Evolutionary conservation across 1,284 basidiomycete genomes (phyloP).

Genomic region (Austroboletus niveus): DNA sequence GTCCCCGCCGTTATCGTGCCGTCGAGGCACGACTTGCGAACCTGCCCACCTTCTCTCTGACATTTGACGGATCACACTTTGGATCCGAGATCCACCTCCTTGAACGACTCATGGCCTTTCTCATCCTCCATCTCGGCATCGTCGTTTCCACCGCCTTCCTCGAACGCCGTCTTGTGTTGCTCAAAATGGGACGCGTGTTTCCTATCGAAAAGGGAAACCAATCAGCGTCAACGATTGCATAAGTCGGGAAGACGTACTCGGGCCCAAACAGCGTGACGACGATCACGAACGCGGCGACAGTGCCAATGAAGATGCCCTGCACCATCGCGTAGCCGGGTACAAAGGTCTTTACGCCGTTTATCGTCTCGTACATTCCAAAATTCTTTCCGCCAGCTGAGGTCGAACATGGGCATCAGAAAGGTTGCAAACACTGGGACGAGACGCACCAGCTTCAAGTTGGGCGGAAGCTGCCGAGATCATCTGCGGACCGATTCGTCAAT

Average conservation of each 20-base stretch:
- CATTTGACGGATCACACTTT: constrained; percentile 8
- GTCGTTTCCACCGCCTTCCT: constrained; percentile 64
- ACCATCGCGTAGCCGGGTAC: constrained; percentile 84
- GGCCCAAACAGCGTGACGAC: constrained; percentile 70
- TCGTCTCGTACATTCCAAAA: constrained; percentile 50
- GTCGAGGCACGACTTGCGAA: no score
- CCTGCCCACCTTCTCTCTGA: no score
- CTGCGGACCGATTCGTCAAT: constrained; percentile 28
- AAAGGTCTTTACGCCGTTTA: constrained; percentile 41
- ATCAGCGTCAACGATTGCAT: background rate
- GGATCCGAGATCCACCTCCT: constrained; percentile 1
- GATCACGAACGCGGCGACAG: constrained; percentile 64
- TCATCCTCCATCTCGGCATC: constrained; percentile 28
- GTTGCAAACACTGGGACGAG: background rate
- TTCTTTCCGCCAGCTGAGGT: constrained; percentile 58
- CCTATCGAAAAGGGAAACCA: constrained; percentile 32
- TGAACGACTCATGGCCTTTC: constrained; percentile 4
- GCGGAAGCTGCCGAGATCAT: constrained; percentile 88
- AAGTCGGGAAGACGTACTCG: constrained; percentile 48
- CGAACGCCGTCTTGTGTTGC: constrained; percentile 75
- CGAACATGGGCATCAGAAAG: background rate
- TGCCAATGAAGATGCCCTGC: constrained; percentile 87
- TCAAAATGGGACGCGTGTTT: constrained; percentile 85
- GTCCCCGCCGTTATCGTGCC: no score
- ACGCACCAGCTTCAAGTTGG: constrained; percentile 86